Evolutionary conservation across 352 stramenopile genomes (phyloP), one percentile per base, ranked within the genome.

Genomic region (Pythium oligandrum): DNA sequence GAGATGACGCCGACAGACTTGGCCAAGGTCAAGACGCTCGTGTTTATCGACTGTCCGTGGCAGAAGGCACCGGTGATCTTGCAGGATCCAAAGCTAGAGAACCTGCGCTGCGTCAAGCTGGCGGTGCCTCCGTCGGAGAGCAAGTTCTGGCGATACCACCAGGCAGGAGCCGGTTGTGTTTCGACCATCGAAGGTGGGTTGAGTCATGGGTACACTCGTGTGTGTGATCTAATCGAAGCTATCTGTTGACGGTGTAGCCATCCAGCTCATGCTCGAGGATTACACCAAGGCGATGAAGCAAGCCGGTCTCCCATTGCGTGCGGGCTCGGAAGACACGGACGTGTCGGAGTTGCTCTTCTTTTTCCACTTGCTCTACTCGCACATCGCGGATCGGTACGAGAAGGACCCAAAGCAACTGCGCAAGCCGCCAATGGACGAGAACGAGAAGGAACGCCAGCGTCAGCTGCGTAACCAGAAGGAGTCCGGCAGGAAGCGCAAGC

Each of bases 121-220:
- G 82, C 78, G 4, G 73, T 75, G 31, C 84, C 84, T 11, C 84
- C 84, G 2, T 64, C 78, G 1, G 73, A 95, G 49, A 93, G 82
- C 74, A 90, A 89, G 44, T 95, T 93, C 58, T 95, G 84, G 84
- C 75, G 84, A 39, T 95, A 95, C 61, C 84, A 95, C 62, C 81
- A 88, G 52, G 83, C 82, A 30, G 84, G 84, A 45, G 79, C 78
- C 4, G 84, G 84, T 12, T 95, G 84, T 34, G 80, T 95, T n/a
- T 95, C 84, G 6, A 95, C 84, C 0, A 95, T 95, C 58, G 84
- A 95, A 95, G 84, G 84, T 90, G 39, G n/a, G 56, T 50, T 4
- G 35, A 3, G n/a, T 35, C 17, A 57, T 42, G 12, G 31, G 30
- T 50, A 10, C 9, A 4, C 2, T 26, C 36, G 6, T 38, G 40